These are phyloP conservation scores for Chlorophyllum brunneum DNA, from an alignment of 768 basidiomycete genomes.

Conservation along the genomic window DNA sequence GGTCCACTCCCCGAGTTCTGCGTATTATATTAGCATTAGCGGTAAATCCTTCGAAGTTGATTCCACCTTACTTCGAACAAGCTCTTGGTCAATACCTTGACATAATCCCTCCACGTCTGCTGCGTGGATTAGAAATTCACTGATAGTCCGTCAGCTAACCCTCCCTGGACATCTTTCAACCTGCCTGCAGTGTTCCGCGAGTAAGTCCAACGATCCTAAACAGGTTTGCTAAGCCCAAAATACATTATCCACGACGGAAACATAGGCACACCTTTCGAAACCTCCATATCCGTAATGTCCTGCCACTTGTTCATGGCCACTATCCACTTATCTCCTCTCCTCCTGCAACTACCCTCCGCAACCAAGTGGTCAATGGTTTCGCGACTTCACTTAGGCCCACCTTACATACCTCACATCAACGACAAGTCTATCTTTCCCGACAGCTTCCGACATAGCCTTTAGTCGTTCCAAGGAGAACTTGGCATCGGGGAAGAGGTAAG, in stretches of 20 bases:
- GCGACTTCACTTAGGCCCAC: no score
- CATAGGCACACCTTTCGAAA: slow-evolving; percentile 60
- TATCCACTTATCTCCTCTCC: slow-evolving; percentile 73
- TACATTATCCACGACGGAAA: neutral
- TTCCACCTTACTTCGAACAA: slow-evolving; percentile 65
- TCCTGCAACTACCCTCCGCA: slow-evolving; percentile 66
- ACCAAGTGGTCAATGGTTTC: neutral
- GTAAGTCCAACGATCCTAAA: slow-evolving; percentile 70
- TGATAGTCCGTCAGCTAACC: slow-evolving; percentile 22
- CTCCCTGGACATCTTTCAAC: neutral
- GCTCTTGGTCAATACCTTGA: slow-evolving; percentile 88
- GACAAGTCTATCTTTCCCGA: slow-evolving; percentile 86
- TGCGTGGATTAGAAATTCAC: slow-evolving; percentile 94
- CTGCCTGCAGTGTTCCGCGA: slow-evolving; percentile 84
- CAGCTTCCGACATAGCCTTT: slow-evolving; percentile 49
- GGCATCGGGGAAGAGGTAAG: slow-evolving; percentile 85
- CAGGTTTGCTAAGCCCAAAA: neutral
- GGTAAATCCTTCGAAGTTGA: no score
- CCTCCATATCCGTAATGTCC: slow-evolving; percentile 90
- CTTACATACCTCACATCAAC: slow-evolving; percentile 84
- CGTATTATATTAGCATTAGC: neutral
- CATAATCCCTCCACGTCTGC: slow-evolving; percentile 99
- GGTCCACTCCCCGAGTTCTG: slow-evolving; percentile 90
- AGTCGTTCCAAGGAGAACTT: slow-evolving; percentile 77
- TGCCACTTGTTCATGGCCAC: slow-evolving; percentile 99